phyloP scores from a whole-genome alignment of 2,329 filamentous ascomycete genomes.

The Teratosphaeria destructans region DNA sequence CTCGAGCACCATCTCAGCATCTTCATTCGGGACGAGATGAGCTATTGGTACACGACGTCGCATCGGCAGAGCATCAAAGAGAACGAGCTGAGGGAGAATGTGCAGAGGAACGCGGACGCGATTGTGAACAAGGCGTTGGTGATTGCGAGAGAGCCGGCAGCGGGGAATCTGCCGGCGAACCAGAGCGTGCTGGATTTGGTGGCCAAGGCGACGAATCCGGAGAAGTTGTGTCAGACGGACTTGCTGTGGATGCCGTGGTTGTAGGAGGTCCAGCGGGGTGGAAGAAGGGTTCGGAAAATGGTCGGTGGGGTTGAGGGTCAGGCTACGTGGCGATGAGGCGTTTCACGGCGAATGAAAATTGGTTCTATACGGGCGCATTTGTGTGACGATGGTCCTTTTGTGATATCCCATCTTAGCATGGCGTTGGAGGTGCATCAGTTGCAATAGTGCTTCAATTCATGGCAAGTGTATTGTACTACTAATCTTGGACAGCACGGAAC shows the following conservation, averaged over 20 bases:
- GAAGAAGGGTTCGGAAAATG: too few species aligned
- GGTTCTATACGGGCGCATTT: not conserved
- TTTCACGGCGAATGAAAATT: not conserved
- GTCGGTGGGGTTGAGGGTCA: not conserved
- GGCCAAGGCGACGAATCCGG: constrained; percentile 83
- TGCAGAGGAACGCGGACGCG: constrained; percentile 76
- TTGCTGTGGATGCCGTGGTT: constrained; percentile 96
- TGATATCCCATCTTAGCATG: constrained; percentile 3
- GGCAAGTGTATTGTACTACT: not conserved
- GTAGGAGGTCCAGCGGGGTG: constrained; percentile 28
- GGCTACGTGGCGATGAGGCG: not conserved
- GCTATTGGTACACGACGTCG: constrained; percentile 83
- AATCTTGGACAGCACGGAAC: not conserved
- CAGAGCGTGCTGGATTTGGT: constrained; percentile 95
- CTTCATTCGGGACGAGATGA: constrained; percentile 96
- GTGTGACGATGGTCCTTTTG: not conserved
- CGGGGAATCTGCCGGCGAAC: constrained; percentile 70
- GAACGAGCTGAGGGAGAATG: constrained; percentile 63
- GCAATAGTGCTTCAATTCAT: not conserved
- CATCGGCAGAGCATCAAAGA: constrained; percentile 58
- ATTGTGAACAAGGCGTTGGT: constrained; percentile 85
- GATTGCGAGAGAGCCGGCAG: constrained; percentile 61
- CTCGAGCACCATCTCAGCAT: constrained; percentile 91
- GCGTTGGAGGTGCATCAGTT: constrained; percentile 4
- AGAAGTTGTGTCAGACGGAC: constrained; percentile 79